A percentile compares a stretch with the other conserved stretches of the same genome.
Evolutionary conservation across 371 early-diverging fungal species (phyloP).

Genomic region (Synchytrium microbalum): DNA sequence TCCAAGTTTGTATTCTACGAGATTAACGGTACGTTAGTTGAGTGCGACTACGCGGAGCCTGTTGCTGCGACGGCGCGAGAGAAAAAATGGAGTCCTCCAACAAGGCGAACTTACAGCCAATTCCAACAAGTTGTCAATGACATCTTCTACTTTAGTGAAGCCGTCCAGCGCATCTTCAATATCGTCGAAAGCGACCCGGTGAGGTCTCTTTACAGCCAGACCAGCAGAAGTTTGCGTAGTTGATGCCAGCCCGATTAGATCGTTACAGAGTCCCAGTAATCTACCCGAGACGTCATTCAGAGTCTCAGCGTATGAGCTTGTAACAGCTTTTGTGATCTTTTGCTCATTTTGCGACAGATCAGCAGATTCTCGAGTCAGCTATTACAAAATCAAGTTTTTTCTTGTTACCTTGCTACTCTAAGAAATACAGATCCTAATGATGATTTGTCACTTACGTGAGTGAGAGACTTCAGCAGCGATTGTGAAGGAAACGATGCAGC

Average conservation of each 20-base stretch:
- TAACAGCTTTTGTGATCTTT: neutral
- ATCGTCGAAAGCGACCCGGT: constrained; percentile 33
- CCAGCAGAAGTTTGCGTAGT: neutral
- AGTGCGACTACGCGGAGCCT: neutral
- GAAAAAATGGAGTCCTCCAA: neutral
- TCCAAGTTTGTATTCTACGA: neutral
- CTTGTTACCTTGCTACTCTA: neutral
- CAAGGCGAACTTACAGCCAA: constrained; percentile 50
- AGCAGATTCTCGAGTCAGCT: neutral
- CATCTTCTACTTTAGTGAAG: constrained; percentile 60
- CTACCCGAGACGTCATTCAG: neutral
- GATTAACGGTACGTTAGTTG: neutral
- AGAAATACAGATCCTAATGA: neutral
- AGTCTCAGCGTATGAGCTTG: neutral
- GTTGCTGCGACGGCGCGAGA: neutral
- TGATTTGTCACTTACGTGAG: neutral
- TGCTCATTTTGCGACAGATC: neutral
- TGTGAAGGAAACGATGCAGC: neutral
- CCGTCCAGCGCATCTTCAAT: constrained; percentile 62
- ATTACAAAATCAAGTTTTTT: neutral
- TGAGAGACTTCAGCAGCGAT: neutral
- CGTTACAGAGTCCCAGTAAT: constrained; percentile 48
- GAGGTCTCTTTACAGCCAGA: neutral
- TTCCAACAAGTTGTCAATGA: constrained; percentile 76
- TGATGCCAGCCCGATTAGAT: constrained; percentile 28